Evolutionary conservation across 192 early-diverging fungal species (phyloP), one percentile per base, ranked within the genome.

Genomic region (Entophlyctis luteolus): DNA sequence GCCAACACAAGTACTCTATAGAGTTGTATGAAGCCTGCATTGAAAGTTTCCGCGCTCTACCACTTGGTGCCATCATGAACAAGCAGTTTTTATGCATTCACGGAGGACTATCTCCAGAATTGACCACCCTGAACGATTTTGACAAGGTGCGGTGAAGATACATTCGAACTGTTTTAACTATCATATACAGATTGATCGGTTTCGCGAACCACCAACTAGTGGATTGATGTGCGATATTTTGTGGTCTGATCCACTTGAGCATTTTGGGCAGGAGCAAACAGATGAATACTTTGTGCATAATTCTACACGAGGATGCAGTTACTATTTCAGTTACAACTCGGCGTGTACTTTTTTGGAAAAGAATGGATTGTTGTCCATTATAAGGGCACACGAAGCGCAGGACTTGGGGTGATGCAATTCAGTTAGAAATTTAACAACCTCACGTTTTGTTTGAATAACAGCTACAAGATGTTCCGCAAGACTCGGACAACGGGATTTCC

Each of bases 301-400:
- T 72, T 86, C 88, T 42, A 91, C 92, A 31, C 83, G 94, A 48
- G 94, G 94, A 2, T 96, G 94, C 65, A 95, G 93, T 1, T 98
- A 95, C 74, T 94, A 91, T 72, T 96, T 31, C 63, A 87, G 87
- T 82, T 96, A 96, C 67, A 84, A 88, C 62, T 92, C 95, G 14
- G 92, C 91, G 6, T 95, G 92, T 50, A 84, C 87, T 18, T 98
- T 98, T 71, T 83, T 98, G 70, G 93, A 98, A 78, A 80, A 87
- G 67, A 98, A 98, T 78, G 88, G 89, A 67, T 80, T 98, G 36
- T 74, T 98, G 39, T 95, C 93, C 22, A 88, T 98, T 48, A 96
- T 98, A 72, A 88, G 95, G 59, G 95, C 95, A n/a, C 95, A 98
- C 73, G 95, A 98, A 73, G 95, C 95, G 31, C 94, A 97, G 71